Base-by-base conservation (phyloP, 2,329 filamentous ascomycete genomes). In the Paecilomyces fulvus region DNA sequence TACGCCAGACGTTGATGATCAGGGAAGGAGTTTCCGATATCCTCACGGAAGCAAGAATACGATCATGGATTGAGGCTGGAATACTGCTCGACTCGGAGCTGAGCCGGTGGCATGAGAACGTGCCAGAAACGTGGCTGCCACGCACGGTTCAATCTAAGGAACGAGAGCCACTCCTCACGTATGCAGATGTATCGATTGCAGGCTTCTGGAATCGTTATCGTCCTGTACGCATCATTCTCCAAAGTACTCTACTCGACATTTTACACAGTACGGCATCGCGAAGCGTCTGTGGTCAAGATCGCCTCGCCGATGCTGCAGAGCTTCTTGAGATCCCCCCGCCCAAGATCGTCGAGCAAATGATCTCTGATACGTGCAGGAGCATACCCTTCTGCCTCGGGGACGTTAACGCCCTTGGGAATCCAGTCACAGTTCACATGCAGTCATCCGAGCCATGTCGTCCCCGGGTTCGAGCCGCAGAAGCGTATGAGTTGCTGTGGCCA, bases 151-250 rank as follows among this genome's bases (percentile, higher is more conserved):
- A 69, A 49, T 67, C 67, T 4, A 53, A 58, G 9, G 61, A 64
- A 11, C 68, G 66, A 8, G 67, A 68, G 10, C 55, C 64, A 1
- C 56, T 73, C 0, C 61, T 73, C 17, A 70, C 70, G 9, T 72
- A 73, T 53, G 63, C 65, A n/a, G 61, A 60, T 30, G 58, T 67
- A 46, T 63, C 63, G 12, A 61, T 64, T 30, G 66, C 63, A 17
- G 59, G 64, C 3, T 56, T 73, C 21, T 73, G 71, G 71, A 67
- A 66, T 54, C 71, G 70, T 53, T 71, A 73, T 58, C 71, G 70
- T 3, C 67, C 69, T 2, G 58, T 65, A 21, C 70, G 71, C 4
- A 63, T 73, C 28, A 64, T 72, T 52, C 55, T 71, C 11, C 70
- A 72, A 17, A 58, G 62, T 9, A 59, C 68, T 3, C 63, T 72